Evolutionary conservation across 176 grass and related monocot genomes (phyloP).

Genomic region (Oropetium thomaeum): DNA sequence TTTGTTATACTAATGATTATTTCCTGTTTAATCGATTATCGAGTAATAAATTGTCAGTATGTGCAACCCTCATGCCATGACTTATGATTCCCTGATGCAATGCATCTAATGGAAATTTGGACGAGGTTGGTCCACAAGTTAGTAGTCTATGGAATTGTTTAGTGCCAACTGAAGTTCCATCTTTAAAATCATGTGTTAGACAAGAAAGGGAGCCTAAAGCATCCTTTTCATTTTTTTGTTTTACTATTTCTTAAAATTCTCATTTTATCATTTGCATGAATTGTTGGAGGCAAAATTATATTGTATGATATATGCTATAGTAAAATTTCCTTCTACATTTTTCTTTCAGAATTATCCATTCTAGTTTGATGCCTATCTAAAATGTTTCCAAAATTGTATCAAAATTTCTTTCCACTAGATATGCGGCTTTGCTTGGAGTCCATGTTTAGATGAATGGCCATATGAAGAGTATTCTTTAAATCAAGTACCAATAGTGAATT

Average conservation of each 20-base stretch:
- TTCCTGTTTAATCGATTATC: conserved; percentile 11
- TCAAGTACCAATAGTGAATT: conserved; percentile 1
- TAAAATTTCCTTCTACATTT: not conserved
- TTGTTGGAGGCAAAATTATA: not conserved
- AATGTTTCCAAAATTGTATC: not conserved
- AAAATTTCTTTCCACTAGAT: not conserved
- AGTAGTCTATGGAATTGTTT: not conserved
- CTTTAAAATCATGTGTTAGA: not conserved
- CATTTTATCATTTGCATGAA: not conserved
- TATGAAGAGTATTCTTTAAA: conserved; percentile 17
- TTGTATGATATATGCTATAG: too few species aligned
- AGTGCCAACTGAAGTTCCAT: not conserved
- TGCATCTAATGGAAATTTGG: not conserved
- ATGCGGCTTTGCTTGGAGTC: not conserved
- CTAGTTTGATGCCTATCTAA: not conserved
- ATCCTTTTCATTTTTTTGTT: not conserved
- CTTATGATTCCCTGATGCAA: not conserved
- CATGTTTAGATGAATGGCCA: not conserved
- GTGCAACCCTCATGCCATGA: not conserved
- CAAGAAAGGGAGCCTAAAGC: not conserved
- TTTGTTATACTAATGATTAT: conserved; percentile 12
- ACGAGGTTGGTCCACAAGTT: not conserved
- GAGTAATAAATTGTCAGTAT: not conserved
- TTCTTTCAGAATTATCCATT: not conserved
- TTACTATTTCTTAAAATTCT: not conserved